A percentile compares a stretch with the other conserved stretches of the same genome.
Evolutionary conservation across 768 basidiomycete species (phyloP).

Genomic region (Dictyophora rubrovolvata): DNA sequence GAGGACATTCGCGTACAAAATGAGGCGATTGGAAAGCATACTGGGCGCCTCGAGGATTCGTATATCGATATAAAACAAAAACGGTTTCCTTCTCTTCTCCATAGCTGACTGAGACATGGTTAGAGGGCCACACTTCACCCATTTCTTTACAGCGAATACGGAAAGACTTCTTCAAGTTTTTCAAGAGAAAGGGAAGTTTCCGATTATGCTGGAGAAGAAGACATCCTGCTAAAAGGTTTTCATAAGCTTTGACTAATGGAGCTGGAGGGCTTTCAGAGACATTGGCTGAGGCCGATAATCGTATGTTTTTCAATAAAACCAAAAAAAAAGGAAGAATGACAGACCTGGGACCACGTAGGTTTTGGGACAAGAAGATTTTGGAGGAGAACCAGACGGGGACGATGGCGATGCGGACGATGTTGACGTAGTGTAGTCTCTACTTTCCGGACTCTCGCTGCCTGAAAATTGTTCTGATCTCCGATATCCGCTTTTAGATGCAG

Average conservation of each 20-base stretch:
- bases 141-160: constrained; percentile 27
- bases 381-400: neutral
- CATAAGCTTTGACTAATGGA: neutral
- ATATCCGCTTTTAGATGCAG: neutral
- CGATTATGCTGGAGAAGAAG: neutral
- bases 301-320: neutral
- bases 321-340: neutral
- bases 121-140: constrained; percentile 20
- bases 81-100: constrained; percentile 15
- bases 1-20: constrained; percentile 34
- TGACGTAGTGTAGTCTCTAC: neutral
- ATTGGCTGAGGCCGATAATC: neutral
- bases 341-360: neutral
- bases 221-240: neutral
- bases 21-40: constrained; percentile 11
- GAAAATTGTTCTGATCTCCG: neutral
- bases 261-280: neutral
- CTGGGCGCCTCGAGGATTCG: constrained; percentile 5
- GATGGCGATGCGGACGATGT: neutral
- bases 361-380: neutral
- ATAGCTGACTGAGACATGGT: constrained; percentile 15
- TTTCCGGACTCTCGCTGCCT: neutral
- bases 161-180: constrained; percentile 44
- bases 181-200: constrained; percentile 46
- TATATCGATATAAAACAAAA: constrained; percentile 12